These are phyloP conservation scores for Digitaria exilis DNA, from an alignment of 202 grass and related monocot genomes.

Conservation along the genomic window DNA sequence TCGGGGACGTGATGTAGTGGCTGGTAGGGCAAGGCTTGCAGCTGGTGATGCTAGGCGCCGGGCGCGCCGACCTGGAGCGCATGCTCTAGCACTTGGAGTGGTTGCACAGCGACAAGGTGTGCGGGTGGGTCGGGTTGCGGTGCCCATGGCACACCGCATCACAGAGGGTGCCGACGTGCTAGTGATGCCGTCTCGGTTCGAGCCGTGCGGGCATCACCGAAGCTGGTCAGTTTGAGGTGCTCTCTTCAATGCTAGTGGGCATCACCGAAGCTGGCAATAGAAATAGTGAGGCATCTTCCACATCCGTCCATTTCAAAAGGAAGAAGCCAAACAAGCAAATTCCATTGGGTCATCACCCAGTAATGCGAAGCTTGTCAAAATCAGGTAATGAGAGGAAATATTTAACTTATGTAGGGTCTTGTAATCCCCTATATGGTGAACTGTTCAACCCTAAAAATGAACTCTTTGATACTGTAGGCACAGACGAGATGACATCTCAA, in stretches of 20 bases:
- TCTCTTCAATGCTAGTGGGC: not conserved
- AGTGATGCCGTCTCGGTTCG: conserved; percentile 64
- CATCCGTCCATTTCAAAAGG: not conserved
- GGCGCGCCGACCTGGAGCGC: conserved; percentile 56
- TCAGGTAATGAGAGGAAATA: not conserved
- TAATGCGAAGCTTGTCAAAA: not conserved
- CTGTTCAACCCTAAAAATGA: not conserved
- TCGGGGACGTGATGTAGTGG: conserved; percentile 66
- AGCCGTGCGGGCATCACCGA: conserved; percentile 74
- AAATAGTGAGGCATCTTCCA: not conserved
- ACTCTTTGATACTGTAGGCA: too few species aligned
- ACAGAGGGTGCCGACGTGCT: conserved; percentile 58
- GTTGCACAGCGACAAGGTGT: conserved; percentile 43
- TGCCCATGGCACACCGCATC: conserved; percentile 61
- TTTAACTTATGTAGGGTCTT: not conserved
- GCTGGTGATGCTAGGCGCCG: conserved; percentile 62
- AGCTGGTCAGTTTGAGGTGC: not conserved
- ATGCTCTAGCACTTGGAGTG: conserved; percentile 44
- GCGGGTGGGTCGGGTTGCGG: conserved; percentile 62
- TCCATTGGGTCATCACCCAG: too few species aligned
- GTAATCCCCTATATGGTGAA: not conserved
- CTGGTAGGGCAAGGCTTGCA: conserved; percentile 60
- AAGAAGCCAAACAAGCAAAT: not conserved
- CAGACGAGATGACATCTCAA: too few species aligned
- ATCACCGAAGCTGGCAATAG: not conserved